Base-by-base conservation (phyloP, 352 stramenopile species). In the Globisporangium rhizosaccharum region DNA sequence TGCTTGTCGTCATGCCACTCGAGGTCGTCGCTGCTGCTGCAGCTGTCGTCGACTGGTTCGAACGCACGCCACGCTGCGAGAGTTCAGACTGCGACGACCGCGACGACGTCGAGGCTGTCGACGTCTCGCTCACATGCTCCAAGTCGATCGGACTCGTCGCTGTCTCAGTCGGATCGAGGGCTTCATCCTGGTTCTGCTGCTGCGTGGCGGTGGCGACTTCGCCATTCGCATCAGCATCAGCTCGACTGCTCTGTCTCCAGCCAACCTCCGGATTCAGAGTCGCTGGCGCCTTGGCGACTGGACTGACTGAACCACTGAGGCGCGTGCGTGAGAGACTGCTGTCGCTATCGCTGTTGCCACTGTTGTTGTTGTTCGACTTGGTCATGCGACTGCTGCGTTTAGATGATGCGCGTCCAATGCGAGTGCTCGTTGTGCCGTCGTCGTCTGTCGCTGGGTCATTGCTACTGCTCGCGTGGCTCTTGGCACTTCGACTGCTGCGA, bases 121-220 rank as follows among this genome's bases (percentile, higher is more conserved):
- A 74, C 28, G 62, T 69, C 53, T 77, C 70, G 49, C 63, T 76
- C 6, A 46, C 56, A 55, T 70, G 70, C 53, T 80, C 71, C 28
- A 71, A 63, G 39, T 78, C 66, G 33, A 68, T 56, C 25, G 45
- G 20, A 23, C 33, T 68, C 37, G 51, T 47, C 2, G 47, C 60
- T 44, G 25, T 3, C 33, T 39, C 33, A 2, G 7, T 39, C 33
- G 33, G 33, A 11, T 39, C 33, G 7, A 12, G 33, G 7, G 33
- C 33, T 9, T 39, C 33, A 4, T 39, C 33, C 7, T 39, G 33
- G 33, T 39, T 39, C 33, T 39, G 33, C 33, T 9, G 33, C 33
- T 39, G 7, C 9, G 33, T 39, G 9, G 33, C 33, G 7, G 33
- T 12, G 1, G 33, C 41, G 26, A 28, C 20, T 14, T 8, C n/a